Evolutionary conservation across 257 asterid genomes (phyloP), one percentile per base, ranked within the genome.

Genomic region (Osmanthus fragrans): DNA sequence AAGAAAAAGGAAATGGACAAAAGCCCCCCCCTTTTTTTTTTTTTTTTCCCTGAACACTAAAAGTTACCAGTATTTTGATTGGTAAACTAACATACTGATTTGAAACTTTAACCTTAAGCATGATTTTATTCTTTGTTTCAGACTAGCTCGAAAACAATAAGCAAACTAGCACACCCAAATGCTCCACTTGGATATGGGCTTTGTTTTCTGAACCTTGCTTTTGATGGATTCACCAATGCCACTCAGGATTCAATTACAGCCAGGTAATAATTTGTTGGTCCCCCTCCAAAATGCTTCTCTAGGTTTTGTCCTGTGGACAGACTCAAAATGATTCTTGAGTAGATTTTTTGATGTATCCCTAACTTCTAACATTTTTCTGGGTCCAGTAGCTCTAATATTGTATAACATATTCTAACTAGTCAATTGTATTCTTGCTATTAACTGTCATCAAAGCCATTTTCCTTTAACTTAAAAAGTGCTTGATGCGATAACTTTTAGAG

Each of bases 141-240:
- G 99, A 91, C 98, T 72, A 96, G 97, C 92, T 87, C 97, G 16
- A 96, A 96, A 88, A 92, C 97, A 71, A 90, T 90, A 51, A 90
- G 96, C 87, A 93, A 93, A 90, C 87, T 96, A 71, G 98, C 99
- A 8, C 90, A 88, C 51, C 99, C 99, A 71, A 94, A 92, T 80
- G 94, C 98, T 77, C 97, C 94, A 70, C 97, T 96, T 40, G 99
- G 99, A 56, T 96, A 96, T 54, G 91, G 95, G 5, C 92, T 96
- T 33, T 96, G 99, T 80, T 90, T 90, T 73, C 81, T 96, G 84
- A 96, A 96, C 87, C 98, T 96, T 40, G 94, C 98, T 73, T 96
- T 93, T 75, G 99, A 96, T 82, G 99, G 99, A 76, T 96, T 96
- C 90, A 96, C 99, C 82, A 96, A 96, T 79, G 97, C 99, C n/a